These are phyloP conservation scores for Amauroascus verrucosus DNA, from an alignment of 2,329 filamentous ascomycete species.

Conservation along the genomic window DNA sequence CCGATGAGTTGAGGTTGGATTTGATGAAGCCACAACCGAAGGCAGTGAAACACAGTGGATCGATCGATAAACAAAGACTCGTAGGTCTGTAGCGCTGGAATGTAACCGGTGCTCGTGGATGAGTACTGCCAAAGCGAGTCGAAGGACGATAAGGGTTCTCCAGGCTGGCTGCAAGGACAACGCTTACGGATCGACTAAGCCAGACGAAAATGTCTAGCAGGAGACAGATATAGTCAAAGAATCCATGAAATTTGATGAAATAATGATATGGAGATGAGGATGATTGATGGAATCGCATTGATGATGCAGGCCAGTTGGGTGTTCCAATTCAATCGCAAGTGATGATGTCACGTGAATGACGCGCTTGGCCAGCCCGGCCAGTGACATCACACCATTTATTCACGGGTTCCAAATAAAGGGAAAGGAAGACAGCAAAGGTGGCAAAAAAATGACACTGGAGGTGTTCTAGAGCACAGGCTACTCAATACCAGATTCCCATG, in stretches of 20 bases:
- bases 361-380: conserved; percentile 22
- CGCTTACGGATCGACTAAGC: conserved; percentile 33
- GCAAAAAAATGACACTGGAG: background rate
- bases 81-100: background rate
- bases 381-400: conserved; percentile 33
- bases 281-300: conserved; percentile 9
- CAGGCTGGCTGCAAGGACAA: conserved; percentile 38
- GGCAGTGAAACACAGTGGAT: background rate
- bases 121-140: conserved; percentile 32
- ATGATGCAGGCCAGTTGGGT: conserved; percentile 14
- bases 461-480: background rate
- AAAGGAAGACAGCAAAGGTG: background rate
- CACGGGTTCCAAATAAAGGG: conserved; percentile 23
- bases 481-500: background rate
- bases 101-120: background rate
- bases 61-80: background rate
- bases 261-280: conserved; percentile 13
- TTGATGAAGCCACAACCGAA: background rate
- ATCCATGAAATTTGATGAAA: conserved; percentile 18
- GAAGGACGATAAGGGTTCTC: conserved; percentile 37
- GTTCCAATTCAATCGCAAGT: conserved; percentile 16
- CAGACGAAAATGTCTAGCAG: conserved; percentile 40
- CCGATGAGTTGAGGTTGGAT: background rate
- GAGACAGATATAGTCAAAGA: conserved; percentile 17
- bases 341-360: conserved; percentile 30